Percentiles rank a stretch among this genome's conserved stretches.
Evolutionary conservation across 306 rosid species (phyloP).

Genomic region (Parietaria judaica): DNA sequence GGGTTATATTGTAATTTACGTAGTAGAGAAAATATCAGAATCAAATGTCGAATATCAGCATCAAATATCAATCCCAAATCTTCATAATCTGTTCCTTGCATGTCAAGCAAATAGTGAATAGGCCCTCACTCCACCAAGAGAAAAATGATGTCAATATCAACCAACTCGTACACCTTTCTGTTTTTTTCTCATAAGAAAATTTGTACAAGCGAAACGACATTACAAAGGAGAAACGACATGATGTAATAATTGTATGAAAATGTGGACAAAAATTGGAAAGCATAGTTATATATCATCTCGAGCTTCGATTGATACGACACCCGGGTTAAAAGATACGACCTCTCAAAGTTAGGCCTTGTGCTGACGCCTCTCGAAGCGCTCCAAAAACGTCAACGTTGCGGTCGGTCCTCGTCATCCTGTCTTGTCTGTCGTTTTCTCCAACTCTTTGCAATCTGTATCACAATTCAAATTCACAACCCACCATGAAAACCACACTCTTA

Average conservation of each 20-base stretch:
- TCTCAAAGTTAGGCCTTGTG: too few relatives aligned
- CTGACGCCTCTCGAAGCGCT: too few relatives aligned
- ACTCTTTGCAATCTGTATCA: not conserved
- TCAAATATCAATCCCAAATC: constrained; percentile 2
- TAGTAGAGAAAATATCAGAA: not conserved
- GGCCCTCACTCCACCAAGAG: not conserved
- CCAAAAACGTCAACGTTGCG: too few relatives aligned
- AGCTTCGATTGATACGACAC: too few relatives aligned
- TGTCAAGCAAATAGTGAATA: not conserved
- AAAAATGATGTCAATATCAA: not conserved
- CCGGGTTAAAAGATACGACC: too few relatives aligned
- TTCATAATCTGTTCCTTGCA: not conserved
- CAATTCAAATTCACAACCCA: constrained; percentile 11
- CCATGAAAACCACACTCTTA: constrained; percentile 36
- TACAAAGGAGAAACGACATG: too few relatives aligned
- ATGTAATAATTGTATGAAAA: too few relatives aligned
- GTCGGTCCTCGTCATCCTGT: too few relatives aligned
- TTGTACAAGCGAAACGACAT: constrained; percentile 4
- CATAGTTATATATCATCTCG: too few relatives aligned
- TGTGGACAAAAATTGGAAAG: too few relatives aligned
- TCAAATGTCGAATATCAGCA: not conserved
- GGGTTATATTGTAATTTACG: too few relatives aligned
- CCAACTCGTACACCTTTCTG: not conserved
- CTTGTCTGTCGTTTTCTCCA: not conserved
- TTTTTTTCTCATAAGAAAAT: not conserved